A percentile compares a stretch with the other conserved stretches of the same genome.
These are phyloP conservation scores for Ilyonectria sp. DNA, from an alignment of 2,329 filamentous ascomycete genomes.

Conservation along the genomic window DNA sequence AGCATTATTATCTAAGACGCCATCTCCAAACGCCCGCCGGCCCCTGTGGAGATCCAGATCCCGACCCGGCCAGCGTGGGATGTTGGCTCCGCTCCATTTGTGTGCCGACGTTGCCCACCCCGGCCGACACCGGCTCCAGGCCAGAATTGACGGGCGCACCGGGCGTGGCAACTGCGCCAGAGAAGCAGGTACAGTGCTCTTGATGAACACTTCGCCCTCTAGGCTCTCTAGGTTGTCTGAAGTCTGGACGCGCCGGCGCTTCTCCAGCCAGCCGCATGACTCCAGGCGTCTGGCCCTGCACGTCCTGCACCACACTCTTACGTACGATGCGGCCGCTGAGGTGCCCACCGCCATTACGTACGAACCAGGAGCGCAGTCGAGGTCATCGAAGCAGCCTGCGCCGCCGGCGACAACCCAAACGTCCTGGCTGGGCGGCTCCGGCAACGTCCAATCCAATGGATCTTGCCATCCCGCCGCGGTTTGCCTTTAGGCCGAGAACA, in stretches of 20 bases:
- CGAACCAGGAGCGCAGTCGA: slow-evolving; percentile 7
- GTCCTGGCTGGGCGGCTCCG: slow-evolving; percentile 1
- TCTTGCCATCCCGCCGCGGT: slow-evolving; percentile 10
- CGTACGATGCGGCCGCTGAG: slow-evolving; percentile 29
- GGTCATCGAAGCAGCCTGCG: slow-evolving; percentile 15
- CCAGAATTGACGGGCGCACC: neutral
- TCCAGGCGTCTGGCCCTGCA: neutral
- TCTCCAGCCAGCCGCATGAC: slow-evolving; percentile 27
- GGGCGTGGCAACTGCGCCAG: neutral
- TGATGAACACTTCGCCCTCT: neutral
- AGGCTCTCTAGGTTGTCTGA: neutral
- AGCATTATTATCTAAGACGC: slow-evolving; percentile 6
- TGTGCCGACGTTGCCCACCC: slow-evolving; percentile 32
- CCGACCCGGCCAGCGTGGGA: slow-evolving; percentile 23
- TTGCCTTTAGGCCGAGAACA: neutral
- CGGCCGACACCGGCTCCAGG: slow-evolving; percentile 23
- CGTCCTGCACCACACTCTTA: slow-evolving; percentile 20
- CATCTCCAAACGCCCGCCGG: slow-evolving; percentile 24
- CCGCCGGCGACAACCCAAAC: slow-evolving; percentile 13
- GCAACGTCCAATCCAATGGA: slow-evolving; percentile 9
- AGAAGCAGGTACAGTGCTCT: neutral
- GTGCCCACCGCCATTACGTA: slow-evolving; percentile 31
- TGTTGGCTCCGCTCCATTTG: slow-evolving; percentile 1
- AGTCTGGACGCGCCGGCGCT: neutral
- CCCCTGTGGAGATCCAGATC: slow-evolving; percentile 19